Evolutionary conservation across 352 stramenopile genomes (phyloP), one percentile per base, ranked within the genome.

Genomic region (Pythium guiyangense): DNA sequence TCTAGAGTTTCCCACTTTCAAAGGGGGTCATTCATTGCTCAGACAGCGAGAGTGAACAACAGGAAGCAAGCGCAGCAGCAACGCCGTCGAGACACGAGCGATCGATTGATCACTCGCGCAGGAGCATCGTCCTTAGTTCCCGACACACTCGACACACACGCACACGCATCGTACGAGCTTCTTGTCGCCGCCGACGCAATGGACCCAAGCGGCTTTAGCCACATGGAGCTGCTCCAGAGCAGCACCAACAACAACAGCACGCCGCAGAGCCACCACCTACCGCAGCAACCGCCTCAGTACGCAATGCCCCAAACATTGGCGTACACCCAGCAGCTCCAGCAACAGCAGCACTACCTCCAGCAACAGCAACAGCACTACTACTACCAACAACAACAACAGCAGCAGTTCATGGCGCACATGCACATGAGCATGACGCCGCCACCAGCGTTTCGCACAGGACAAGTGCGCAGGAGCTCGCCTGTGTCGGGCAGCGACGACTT

Each of bases 331-430:
- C 42, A 47, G 42, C 42, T 27, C 18, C 42, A 47, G 9, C 42
- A n/a, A n/a, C n/a, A 47, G 42, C 42, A 47, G 9, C 42, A 27
- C 18, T 26, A 26, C 6, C 42, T 26, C 18, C 42, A 26, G 9
- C 42, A 60, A 15, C 43, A 54, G 2, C 42, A 55, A 2, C 47
- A 54, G 6, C 45, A 60, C 5, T 43, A 49, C 6, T 50, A 50
- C 45, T 50, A 50, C 25, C 26, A 50, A 11, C 45, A n/a, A n/a
- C n/a, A n/a, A n/a, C n/a, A 31, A 31, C 54, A 60, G 20, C 54
- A 52, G 18, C 54, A 53, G 45, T 54, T 49, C 22, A 42, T 39
- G 42, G 42, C 4, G 9, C 42, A 17, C 20, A 9, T 37, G 31
- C 31, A 37, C 31, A 37, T 37, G 31, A 37, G 31, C 31, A 2